Base-by-base conservation (phyloP, 1,284 basidiomycete genomes). In the Trametes pubescens region DNA sequence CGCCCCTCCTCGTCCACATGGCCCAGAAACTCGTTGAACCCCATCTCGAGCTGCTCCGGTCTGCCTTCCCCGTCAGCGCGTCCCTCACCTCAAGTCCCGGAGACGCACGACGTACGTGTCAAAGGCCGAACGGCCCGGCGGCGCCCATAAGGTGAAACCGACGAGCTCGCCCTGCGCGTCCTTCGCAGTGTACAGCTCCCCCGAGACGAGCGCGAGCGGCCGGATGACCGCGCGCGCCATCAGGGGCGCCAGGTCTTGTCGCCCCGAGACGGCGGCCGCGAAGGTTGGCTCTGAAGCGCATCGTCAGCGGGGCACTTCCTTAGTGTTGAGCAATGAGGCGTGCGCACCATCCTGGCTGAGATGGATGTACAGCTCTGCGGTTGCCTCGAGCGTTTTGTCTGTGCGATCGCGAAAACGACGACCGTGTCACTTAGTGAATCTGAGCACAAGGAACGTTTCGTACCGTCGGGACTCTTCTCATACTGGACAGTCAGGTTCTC, bases 161-260 rank as follows among this genome's bases (percentile, higher is more conserved):
- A 64, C 51, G 46, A 67, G 56, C 21, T 16, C 46, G 11, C 59
- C 62, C 6, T 53, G 46, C 49, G 59, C 62, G 37, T 67, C 57
- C 26, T 35, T 47, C 2, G 66, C 66, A 29, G 57, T 59, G 57
- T 62, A 67, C 53, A 65, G 52, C 26, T 67, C 66, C 11, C 63
- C 57, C 13, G 47, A 29, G 26, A 49, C 47, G 46, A 29, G 43
- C 26, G 49, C 61, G 47, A 58, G 44, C 11, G 61, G 61, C n/a
- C 34, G 51, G 40, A 62, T 57, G 37, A 62, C 47, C 1, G 37
- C 54, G 21, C 48, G 49, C n/a, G 56, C 61, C 61, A 62, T 62
- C 13, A 37, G 37, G 3, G 24, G 21, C 11, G 29, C 49, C 32
- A 57, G 49, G 24, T 57, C 55, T 2, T 11, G 34, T 3, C 55